Conservation (phyloP, 305 asterid genomes). For the Rubia balearica region DNA sequence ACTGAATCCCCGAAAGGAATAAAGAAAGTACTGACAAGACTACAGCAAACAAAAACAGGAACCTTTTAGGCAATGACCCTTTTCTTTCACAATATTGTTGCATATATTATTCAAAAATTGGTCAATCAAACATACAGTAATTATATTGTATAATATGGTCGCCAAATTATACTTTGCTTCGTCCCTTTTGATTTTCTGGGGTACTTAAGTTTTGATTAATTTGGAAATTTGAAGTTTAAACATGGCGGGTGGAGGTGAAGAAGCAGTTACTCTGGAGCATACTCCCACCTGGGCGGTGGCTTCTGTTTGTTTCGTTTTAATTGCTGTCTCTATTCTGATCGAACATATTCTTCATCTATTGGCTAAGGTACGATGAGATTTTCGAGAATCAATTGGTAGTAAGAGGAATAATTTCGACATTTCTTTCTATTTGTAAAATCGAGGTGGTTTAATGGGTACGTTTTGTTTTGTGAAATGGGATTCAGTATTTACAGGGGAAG, state of each 20-base stretch:
- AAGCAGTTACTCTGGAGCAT: conserved; percentile 28
- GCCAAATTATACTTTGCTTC: conserved; percentile 5
- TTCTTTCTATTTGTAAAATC: neutral
- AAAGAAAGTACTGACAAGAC: neutral
- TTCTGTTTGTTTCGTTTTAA: conserved; percentile 47
- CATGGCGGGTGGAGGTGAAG: conserved; percentile 18
- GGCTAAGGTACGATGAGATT: conserved; percentile 37
- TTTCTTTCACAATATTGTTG: neutral
- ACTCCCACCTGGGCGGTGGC: conserved; percentile 85
- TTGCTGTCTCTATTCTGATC: conserved; percentile 44
- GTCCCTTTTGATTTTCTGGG: neutral
- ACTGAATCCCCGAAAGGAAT: neutral
- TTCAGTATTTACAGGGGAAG: conserved; percentile 52
- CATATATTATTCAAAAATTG: neutral
- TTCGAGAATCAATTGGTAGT: too few relatives aligned
- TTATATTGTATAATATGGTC: neutral
- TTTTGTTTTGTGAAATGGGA: neutral
- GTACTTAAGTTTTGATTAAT: neutral
- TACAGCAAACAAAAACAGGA: neutral
- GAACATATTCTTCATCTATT: conserved; percentile 59
- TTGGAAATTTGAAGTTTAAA: neutral
- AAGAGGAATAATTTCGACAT: neutral
- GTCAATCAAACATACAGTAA: neutral
- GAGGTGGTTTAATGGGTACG: neutral
- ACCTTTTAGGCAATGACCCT: neutral